Conservation (phyloP, 2,329 filamentous ascomycete species). For the Ophiostoma piceae region DNA sequence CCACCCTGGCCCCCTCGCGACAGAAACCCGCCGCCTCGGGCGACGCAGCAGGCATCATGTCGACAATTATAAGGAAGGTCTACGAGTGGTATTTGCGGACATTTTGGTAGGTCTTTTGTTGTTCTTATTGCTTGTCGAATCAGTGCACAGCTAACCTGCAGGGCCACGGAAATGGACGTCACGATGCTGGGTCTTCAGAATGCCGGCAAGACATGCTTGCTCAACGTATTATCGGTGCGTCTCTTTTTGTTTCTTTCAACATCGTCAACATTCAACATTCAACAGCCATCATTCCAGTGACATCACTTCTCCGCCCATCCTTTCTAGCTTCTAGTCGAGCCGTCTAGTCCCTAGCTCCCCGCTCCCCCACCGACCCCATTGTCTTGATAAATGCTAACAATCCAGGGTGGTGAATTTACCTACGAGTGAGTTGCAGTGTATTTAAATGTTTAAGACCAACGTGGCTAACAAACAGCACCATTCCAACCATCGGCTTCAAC, state of each 20-base stretch:
- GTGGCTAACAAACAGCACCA: constrained; percentile 58
- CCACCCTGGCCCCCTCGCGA: constrained; percentile 3
- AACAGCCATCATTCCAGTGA: not conserved
- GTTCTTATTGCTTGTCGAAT: not conserved
- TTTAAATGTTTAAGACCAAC: no score
- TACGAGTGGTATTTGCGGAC: constrained; percentile 98
- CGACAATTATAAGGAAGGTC: constrained; percentile 84
- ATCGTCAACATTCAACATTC: not conserved
- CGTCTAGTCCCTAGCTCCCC: constrained; percentile 6
- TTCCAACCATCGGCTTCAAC: constrained; percentile 97
- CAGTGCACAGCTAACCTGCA: constrained; percentile 37
- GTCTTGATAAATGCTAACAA: constrained; percentile 18
- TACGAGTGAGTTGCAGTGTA: constrained; percentile 69
- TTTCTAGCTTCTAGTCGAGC: constrained; percentile 16
- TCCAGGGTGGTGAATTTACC: constrained; percentile 92
- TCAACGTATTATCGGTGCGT: constrained; percentile 90
- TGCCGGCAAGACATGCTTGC: constrained; percentile 91
- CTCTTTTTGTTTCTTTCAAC: constrained; percentile 13
- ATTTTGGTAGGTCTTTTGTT: constrained; percentile 67
- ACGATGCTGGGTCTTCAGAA: constrained; percentile 98
- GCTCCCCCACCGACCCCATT: constrained; percentile 17
- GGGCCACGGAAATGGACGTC: constrained; percentile 99
- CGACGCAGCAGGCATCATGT: constrained; percentile 53
- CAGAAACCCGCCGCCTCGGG: not conserved
- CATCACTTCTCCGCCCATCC: constrained; percentile 16